Percentiles rank a stretch among this genome's conserved stretches.
Conservation (phyloP, 257 asterid genomes). For the Leptodermis oblonga region DNA sequence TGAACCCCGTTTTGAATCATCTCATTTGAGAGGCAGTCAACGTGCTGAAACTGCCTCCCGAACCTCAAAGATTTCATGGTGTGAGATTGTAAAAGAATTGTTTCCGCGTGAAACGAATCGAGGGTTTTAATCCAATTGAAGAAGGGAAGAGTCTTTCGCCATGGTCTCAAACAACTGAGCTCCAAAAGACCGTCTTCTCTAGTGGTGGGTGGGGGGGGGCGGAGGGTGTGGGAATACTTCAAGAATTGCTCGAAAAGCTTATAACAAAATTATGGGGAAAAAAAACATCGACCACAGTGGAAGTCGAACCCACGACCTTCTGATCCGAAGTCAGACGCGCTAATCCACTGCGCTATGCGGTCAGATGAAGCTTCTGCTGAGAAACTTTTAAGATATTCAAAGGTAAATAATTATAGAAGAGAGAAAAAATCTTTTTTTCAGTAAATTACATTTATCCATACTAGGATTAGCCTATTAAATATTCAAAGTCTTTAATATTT, state of each 20-base stretch:
- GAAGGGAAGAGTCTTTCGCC: conserved; percentile 68
- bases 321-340: conserved; percentile 99
- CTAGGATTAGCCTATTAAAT: too few species aligned
- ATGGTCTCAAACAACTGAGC: conserved; percentile 55
- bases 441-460: too few species aligned
- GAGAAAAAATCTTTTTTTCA: too few species aligned
- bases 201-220: too few species aligned
- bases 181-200: conserved; percentile 69
- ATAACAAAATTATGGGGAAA: neutral
- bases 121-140: conserved; percentile 70
- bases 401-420: too few species aligned
- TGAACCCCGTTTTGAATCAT: conserved; percentile 65
- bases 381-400: too few species aligned
- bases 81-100: conserved; percentile 84
- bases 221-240: conserved; percentile 55
- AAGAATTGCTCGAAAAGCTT: conserved; percentile 45
- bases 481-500: too few species aligned
- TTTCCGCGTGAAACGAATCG: conserved; percentile 60
- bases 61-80: conserved; percentile 86
- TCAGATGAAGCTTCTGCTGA: too few species aligned
- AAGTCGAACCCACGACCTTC: conserved; percentile 99
- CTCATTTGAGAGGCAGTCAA: conserved; percentile 71
- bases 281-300: conserved; percentile 84
- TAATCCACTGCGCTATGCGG: conserved; percentile 99
- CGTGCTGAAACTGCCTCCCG: conserved; percentile 73